These are phyloP conservation scores for Rusavskia elegans DNA, from an alignment of 495 filamentous ascomycete species.

Conservation along the genomic window DNA sequence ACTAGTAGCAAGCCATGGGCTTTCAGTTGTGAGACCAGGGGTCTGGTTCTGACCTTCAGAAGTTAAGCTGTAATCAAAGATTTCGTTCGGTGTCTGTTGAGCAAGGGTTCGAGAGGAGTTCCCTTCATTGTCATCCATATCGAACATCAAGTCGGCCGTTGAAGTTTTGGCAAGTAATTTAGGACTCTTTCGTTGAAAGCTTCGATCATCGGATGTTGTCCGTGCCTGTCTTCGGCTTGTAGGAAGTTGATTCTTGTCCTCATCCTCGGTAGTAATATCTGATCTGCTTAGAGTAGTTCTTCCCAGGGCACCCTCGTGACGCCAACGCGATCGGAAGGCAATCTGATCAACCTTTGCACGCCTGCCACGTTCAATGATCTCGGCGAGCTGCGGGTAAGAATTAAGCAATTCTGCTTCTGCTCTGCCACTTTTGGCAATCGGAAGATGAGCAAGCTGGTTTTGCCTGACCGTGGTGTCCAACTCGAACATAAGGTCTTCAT, in stretches of 20 bases:
- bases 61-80: neutral
- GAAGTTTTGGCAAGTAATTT: conserved; percentile 47
- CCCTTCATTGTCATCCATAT: conserved; percentile 68
- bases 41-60: neutral
- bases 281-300: conserved; percentile 21
- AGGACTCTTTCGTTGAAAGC: conserved; percentile 35
- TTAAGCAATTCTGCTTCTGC: conserved; percentile 55
- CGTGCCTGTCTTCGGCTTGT: conserved; percentile 35
- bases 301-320: conserved; percentile 40
- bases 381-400: conserved; percentile 49
- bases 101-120: conserved; percentile 8
- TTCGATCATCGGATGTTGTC: conserved; percentile 26
- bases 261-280: conserved; percentile 33
- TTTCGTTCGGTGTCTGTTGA: neutral
- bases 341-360: conserved; percentile 42
- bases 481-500: conserved; percentile 62
- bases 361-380: conserved; percentile 34
- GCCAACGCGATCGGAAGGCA: conserved; percentile 39
- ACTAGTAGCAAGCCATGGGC: neutral
- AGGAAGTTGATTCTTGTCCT: conserved; percentile 38
- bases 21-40: neutral
- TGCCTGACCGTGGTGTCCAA: conserved; percentile 64
- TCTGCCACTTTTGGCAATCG: conserved; percentile 58
- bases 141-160: conserved; percentile 69
- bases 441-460: conserved; percentile 63